phyloP scores from a whole-genome alignment of 495 filamentous ascomycete species.

The Penicillium cosmopolitanum region DNA sequence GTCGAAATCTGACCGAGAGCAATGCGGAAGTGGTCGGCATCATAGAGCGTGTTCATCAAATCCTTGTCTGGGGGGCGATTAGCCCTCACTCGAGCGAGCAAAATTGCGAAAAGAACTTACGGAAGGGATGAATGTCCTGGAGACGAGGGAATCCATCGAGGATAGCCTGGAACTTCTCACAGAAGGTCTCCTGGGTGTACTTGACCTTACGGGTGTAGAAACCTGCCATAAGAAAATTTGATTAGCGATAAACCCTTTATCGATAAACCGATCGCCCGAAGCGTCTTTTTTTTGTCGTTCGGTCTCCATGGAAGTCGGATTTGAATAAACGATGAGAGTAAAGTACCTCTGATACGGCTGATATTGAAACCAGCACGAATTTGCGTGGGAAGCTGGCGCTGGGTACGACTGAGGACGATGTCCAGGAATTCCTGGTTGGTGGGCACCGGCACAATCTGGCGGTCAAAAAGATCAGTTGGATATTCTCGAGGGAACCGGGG shows the following conservation, averaged over 20 bases:
- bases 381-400: constrained; percentile 92
- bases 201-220: constrained; percentile 99
- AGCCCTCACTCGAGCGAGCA: constrained; percentile 17
- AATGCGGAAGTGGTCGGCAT: constrained; percentile 97
- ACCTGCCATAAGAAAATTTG: constrained; percentile 48
- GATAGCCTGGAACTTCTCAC: constrained; percentile 87
- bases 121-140: constrained; percentile 96
- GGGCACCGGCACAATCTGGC: constrained; percentile 83
- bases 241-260: constrained; percentile 24
- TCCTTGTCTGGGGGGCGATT: constrained; percentile 63
- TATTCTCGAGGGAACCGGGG: constrained; percentile 5
- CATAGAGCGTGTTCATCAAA: constrained; percentile 83
- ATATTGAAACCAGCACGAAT: constrained; percentile 97
- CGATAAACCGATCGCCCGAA: constrained; percentile 6
- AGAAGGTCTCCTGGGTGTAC: constrained; percentile 96
- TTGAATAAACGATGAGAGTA: not conserved
- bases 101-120: constrained; percentile 53
- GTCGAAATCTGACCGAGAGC: constrained; percentile 95
- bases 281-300: constrained; percentile 20
- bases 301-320: not conserved
- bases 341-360: constrained; percentile 79
- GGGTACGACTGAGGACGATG: constrained; percentile 92
- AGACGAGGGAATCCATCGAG: constrained; percentile 93
- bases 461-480: constrained; percentile 37
- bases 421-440: constrained; percentile 95